phyloP scores from a whole-genome alignment of 2,329 filamentous ascomycete species.

The Aspergillus pseudonomiae region DNA sequence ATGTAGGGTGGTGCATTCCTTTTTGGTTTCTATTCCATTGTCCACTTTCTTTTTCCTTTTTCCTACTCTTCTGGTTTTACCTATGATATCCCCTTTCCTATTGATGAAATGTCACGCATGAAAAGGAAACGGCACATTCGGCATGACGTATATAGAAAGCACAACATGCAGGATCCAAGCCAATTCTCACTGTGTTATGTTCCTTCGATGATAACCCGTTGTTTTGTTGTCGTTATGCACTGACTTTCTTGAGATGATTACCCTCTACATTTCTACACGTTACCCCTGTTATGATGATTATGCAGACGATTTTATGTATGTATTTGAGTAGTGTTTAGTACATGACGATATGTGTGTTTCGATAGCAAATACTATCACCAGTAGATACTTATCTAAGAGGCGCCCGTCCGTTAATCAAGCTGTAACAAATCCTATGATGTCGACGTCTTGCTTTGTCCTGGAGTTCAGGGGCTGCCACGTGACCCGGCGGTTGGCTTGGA shows the following conservation, averaged over 20 bases:
- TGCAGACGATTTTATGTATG: slow-evolving; percentile 25
- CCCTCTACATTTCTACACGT: slow-evolving; percentile 5
- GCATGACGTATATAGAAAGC: slow-evolving; percentile 5
- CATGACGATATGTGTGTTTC: slow-evolving; percentile 7
- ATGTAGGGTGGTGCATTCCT: slow-evolving; percentile 12
- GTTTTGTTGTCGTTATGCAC: slow-evolving; percentile 5
- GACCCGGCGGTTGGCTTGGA: slow-evolving; percentile 23
- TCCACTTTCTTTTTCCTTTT: slow-evolving; percentile 9
- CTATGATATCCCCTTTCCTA: slow-evolving; percentile 12
- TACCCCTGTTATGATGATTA: slow-evolving; percentile 22
- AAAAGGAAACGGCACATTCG: slow-evolving; percentile 12
- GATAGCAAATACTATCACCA: background rate
- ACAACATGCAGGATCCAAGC: slow-evolving; percentile 1
- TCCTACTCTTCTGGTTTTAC: slow-evolving; percentile 15
- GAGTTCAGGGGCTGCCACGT: slow-evolving; percentile 37
- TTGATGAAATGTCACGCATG: slow-evolving; percentile 18
- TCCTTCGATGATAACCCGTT: background rate
- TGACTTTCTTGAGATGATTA: slow-evolving; percentile 2
- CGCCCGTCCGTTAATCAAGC: slow-evolving; percentile 1
- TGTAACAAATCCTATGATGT: background rate
- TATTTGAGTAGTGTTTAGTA: slow-evolving; percentile 22
- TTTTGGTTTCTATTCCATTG: slow-evolving; percentile 3
- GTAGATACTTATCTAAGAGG: background rate
- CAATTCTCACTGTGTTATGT: background rate
- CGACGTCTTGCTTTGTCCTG: background rate